phyloP scores from a whole-genome alignment of 345 rosid genomes.

The Corchorus olitorius region DNA sequence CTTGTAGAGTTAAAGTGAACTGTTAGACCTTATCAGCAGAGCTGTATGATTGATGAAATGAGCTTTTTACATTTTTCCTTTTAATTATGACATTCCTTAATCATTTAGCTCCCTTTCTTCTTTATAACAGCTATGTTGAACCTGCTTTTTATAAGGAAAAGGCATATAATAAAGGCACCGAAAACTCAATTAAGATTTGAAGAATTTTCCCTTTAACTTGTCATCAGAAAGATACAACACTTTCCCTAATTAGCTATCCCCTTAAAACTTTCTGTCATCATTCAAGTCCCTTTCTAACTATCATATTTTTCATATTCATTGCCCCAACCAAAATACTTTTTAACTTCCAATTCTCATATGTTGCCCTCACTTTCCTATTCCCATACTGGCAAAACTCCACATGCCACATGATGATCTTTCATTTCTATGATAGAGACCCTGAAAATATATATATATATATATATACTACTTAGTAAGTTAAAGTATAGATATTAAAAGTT shows the following conservation, averaged over 20 bases:
- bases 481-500: too few species aligned
- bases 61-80: conserved; percentile 4
- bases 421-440: background rate
- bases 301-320: conserved; percentile 14
- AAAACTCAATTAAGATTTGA: background rate
- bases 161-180: background rate
- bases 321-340: conserved; percentile 7
- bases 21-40: background rate
- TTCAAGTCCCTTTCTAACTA: conserved; percentile 14
- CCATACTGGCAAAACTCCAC: conserved; percentile 3
- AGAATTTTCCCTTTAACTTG: background rate
- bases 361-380: conserved; percentile 10
- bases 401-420: conserved; percentile 7
- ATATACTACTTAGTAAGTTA: too few species aligned
- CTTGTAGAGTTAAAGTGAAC: background rate
- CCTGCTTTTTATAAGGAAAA: background rate
- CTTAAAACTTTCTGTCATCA: background rate
- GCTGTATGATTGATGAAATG: conserved; percentile 8
- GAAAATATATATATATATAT: background rate
- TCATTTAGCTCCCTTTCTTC: too few species aligned
- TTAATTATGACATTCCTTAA: background rate
- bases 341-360: background rate
- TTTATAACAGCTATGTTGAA: background rate
- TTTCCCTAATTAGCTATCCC: background rate
- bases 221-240: background rate